These are phyloP conservation scores for Mediolabrus comicus DNA, from an alignment of 108 stramenopile species.

Conservation along the genomic window DNA sequence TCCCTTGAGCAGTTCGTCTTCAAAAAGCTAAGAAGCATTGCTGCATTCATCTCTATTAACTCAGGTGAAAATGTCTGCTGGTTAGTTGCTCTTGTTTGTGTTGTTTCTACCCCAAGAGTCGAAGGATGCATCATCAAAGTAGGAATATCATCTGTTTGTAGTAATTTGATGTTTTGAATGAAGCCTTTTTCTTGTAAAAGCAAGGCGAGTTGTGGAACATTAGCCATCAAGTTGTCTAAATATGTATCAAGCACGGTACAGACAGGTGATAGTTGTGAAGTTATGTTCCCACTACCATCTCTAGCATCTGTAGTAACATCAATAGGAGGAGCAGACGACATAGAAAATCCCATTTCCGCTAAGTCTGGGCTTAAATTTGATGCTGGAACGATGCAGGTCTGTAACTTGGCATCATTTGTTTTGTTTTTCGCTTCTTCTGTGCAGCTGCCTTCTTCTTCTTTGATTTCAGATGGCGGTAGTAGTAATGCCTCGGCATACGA, in stretches of 20 bases:
- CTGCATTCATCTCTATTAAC: constrained; percentile 88
- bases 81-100: constrained; percentile 5
- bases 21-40: constrained; percentile 72
- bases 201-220: constrained; percentile 85
- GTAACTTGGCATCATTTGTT: constrained; percentile 43
- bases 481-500: constrained; percentile 20
- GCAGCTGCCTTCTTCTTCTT: not conserved
- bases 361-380: constrained; percentile 26
- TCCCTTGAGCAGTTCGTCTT: constrained; percentile 81
- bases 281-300: constrained; percentile 8
- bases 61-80: constrained; percentile 68
- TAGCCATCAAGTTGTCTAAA: constrained; percentile 85
- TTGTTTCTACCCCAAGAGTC: constrained; percentile 48
- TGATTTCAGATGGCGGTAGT: constrained; percentile 3
- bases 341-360: constrained; percentile 27
- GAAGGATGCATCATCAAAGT: constrained; percentile 68
- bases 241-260: constrained; percentile 81
- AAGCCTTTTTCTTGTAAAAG: constrained; percentile 80
- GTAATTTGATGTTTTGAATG: constrained; percentile 75
- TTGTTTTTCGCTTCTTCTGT: not conserved
- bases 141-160: constrained; percentile 75
- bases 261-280: constrained; percentile 40
- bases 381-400: constrained; percentile 72
- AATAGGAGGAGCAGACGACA: constrained; percentile 10
- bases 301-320: constrained; percentile 10